These are phyloP conservation scores for Puccinia triticina DNA, from an alignment of 1,284 basidiomycete species.

Conservation along the genomic window DNA sequence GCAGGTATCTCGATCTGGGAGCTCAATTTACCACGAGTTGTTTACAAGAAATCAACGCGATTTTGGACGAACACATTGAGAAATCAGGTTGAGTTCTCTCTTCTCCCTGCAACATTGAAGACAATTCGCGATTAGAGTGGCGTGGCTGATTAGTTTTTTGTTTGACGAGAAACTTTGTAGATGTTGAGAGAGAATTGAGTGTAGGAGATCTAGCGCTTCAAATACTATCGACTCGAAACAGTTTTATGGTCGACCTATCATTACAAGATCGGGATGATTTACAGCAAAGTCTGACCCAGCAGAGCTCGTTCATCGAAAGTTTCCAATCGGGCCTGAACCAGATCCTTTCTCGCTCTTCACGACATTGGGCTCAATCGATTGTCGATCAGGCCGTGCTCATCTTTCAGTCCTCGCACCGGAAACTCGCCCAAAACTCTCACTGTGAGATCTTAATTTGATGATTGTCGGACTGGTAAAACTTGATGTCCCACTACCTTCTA, in stretches of 20 bases:
- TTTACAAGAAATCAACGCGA: neutral
- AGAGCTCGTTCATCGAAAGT: neutral
- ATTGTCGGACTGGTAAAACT: neutral
- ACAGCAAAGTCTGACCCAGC: neutral
- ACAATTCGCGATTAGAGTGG: neutral
- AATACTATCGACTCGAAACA: conserved; percentile 25
- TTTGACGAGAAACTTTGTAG: neutral
- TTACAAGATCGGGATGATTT: neutral
- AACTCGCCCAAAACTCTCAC: conserved; percentile 7
- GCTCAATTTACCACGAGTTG: neutral
- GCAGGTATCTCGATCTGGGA: neutral
- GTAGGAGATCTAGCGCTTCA: conserved; percentile 31
- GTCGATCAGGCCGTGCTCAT: neutral
- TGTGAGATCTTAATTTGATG: neutral
- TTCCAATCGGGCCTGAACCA: conserved; percentile 18
- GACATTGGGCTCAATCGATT: neutral
- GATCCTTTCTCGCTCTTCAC: neutral
- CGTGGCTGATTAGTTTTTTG: neutral
- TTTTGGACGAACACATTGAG: conserved; percentile 11
- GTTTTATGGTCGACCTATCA: conserved; percentile 32
- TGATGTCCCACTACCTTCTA: no score
- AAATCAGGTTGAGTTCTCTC: neutral
- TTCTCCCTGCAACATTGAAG: neutral
- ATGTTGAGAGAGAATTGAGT: conserved; percentile 24
- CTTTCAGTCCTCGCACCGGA: neutral